Conservation (phyloP, 352 stramenopile genomes). For the Globisporangium acanthophoron region DNA sequence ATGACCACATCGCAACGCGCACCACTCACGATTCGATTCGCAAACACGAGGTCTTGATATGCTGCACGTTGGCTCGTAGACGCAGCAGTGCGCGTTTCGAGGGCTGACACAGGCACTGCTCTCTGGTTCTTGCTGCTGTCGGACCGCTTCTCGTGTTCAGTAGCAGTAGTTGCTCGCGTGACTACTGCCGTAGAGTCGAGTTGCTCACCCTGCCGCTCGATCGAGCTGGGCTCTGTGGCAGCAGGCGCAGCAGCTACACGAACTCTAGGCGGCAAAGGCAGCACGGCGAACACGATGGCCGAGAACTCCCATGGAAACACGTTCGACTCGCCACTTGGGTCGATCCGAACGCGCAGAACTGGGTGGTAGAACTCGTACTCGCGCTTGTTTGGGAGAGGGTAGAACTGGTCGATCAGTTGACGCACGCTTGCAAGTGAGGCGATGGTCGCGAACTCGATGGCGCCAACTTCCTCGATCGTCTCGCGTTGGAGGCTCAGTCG, state of each 20-base stretch:
- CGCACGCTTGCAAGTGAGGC: conserved; percentile 21
- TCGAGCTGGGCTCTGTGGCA: not conserved
- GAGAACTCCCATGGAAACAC: conserved; percentile 9
- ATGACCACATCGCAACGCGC: conserved; percentile 4
- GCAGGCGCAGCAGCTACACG: not conserved
- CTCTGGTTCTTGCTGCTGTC: not conserved
- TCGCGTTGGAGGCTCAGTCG: conserved; percentile 5
- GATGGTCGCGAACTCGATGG: conserved; percentile 21
- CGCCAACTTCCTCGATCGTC: conserved; percentile 8
- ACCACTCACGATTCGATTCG: not conserved
- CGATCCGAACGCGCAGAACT: conserved; percentile 2
- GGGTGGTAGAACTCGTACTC: conserved; percentile 25
- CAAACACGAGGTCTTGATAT: conserved; percentile 5
- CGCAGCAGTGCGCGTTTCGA: not conserved
- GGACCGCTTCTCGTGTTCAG: too few relatives aligned
- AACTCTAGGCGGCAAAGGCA: conserved; percentile 3
- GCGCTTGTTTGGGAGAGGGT: conserved; percentile 18
- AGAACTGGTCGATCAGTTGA: conserved; percentile 26
- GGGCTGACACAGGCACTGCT: not conserved
- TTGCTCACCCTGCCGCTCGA: not conserved
- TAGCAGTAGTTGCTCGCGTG: too few relatives aligned
- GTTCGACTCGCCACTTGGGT: conserved; percentile 8
- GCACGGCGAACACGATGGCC: conserved; percentile 5
- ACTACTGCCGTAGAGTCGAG: not conserved
- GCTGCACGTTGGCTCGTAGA: not conserved